Evolutionary conservation across 2,329 filamentous ascomycete species (phyloP), one percentile per base, ranked within the genome.

Genomic region (Colletotrichum melonis): DNA sequence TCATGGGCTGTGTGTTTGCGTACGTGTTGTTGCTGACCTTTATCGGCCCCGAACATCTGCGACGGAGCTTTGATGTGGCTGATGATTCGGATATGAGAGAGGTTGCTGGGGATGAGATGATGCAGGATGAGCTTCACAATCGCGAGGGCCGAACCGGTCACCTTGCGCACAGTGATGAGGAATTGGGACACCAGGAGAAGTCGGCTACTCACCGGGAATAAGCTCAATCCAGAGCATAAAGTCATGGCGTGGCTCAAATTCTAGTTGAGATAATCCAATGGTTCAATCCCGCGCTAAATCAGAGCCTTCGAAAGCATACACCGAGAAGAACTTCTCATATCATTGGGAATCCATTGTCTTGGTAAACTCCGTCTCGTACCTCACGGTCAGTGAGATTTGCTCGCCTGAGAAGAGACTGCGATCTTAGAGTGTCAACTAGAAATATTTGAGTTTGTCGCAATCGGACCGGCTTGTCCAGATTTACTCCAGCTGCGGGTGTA

Each of bases 1-100:
- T 98, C 83, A 95, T 98, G 93, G 95, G 88, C 1, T 95, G 92
- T 76, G 94, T 97, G 1, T 97, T 89, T 77, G 87, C 79, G 30
- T 92, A 90, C 73, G 85, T 89, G n/a, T 86, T 92, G 49, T 1
- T 90, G 6, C 79, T 94, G 67, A 92, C 92, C 0, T 81, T 94
- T 11, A 56, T 94, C 3, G 93, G 93, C 0, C 88, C 88, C 1
- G 88, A 90, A 82, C 84, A 88, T 71, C 78, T 89, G 66, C 80
- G 83, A 42, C 83, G 86, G 75, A 87, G 84, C 75, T 89, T 90
- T 76, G 88, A 89, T 67, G 83, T 87, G 0, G 82, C 76, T 3
- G 83, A 88, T 62, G 88, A 89, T 69, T 80, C 82, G 56, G 87
- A 89, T 58, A 82, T 86, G 3, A 82, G 84, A 26, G 86, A 86